Evolutionary conservation across 352 stramenopile species (phyloP).

Genomic region (Globisporangium ultimum): DNA sequence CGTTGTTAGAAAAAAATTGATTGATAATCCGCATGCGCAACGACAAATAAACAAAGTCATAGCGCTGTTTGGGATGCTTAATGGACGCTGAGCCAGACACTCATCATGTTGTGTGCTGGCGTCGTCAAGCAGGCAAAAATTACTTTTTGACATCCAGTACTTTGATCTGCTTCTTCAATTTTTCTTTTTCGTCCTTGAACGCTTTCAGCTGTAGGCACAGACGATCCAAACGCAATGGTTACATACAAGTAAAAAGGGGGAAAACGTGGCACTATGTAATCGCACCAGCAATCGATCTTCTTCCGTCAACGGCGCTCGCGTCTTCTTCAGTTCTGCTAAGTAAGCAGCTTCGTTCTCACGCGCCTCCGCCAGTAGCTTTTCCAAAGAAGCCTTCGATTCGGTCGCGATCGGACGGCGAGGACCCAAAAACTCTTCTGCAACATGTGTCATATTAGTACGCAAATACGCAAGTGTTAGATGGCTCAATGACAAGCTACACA

Average conservation of each 20-base stretch:
- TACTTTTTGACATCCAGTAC: conserved; percentile 68
- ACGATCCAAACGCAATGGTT: no score
- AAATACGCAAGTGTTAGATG: conserved; percentile 9
- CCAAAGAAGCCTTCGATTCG: conserved; percentile 71
- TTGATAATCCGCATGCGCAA: neutral
- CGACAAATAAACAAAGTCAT: neutral
- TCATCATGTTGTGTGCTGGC: no score
- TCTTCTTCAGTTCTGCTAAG: conserved; percentile 73
- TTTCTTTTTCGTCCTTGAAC: conserved; percentile 84
- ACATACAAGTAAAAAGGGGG: no score
- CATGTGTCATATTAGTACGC: no score
- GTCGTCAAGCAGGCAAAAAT: neutral
- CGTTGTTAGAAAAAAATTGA: neutral
- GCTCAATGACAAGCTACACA: no score
- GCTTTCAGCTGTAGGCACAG: conserved; percentile 49
- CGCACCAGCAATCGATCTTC: conserved; percentile 82
- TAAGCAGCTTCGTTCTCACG: conserved; percentile 80
- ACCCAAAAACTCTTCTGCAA: conserved; percentile 12
- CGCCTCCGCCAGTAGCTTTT: conserved; percentile 71
- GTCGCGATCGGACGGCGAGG: conserved; percentile 7
- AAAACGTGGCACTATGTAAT: neutral
- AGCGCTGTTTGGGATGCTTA: neutral
- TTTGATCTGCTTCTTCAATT: conserved; percentile 85
- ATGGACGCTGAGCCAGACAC: no score
- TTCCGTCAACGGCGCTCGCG: conserved; percentile 31